Evolutionary conservation across 495 filamentous ascomycete genomes (phyloP).

Genomic region (Usnea hakonensis): DNA sequence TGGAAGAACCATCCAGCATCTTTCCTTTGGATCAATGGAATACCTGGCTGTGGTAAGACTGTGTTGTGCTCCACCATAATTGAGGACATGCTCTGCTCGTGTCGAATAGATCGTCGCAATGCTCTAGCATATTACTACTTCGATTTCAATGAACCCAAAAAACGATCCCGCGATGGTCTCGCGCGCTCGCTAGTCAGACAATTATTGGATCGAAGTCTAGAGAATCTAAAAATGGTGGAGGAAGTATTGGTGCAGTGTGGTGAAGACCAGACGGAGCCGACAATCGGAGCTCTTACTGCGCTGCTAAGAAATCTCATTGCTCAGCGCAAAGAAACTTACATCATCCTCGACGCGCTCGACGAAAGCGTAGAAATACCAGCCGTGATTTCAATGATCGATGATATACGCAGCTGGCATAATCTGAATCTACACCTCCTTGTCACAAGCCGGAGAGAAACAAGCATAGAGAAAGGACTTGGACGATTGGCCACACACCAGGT

Average conservation of each 20-base stretch:
- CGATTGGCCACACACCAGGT: neutral
- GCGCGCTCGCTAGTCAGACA: neutral
- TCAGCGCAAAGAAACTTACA: neutral
- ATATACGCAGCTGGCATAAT: conserved; percentile 8
- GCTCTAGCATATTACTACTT: conserved; percentile 23
- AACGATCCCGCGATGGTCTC: conserved; percentile 4
- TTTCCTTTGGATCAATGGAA: conserved; percentile 6
- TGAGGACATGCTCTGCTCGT: neutral
- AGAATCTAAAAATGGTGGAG: neutral
- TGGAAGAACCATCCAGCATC: neutral
- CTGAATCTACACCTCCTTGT: conserved; percentile 29
- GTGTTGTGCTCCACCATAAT: conserved; percentile 11
- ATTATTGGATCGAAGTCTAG: neutral
- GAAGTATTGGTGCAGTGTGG: neutral
- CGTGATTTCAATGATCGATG: neutral
- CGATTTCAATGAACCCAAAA: conserved; percentile 20
- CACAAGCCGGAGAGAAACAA: conserved; percentile 30
- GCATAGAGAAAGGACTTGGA: conserved; percentile 28
- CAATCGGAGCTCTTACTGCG: neutral
- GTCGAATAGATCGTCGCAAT: neutral
- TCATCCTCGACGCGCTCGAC: conserved; percentile 31
- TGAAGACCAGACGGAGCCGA: neutral
- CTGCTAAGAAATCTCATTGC: neutral
- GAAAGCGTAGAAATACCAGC: conserved; percentile 23
- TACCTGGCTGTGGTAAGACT: conserved; percentile 12